Conservation (phyloP, 768 basidiomycete genomes). For the Termitomyces sp. region DNA sequence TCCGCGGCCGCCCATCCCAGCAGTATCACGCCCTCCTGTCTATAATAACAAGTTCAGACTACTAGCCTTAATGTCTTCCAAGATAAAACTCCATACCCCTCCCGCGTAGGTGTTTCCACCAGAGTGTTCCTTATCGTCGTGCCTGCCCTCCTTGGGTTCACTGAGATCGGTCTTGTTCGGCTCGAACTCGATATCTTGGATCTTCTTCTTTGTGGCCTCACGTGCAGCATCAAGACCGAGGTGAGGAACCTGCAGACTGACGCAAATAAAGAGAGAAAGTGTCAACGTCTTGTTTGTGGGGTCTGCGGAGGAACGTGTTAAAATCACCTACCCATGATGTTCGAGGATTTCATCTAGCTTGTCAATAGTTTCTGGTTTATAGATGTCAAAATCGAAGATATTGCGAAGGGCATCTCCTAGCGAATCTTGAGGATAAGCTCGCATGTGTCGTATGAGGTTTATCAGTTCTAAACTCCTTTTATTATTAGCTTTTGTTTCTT, state of each 20-base stretch:
- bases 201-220: constrained; percentile 44
- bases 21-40: constrained; percentile 63
- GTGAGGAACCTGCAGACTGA: constrained; percentile 45
- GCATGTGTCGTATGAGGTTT: constrained; percentile 59
- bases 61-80: background rate
- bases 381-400: constrained; percentile 67
- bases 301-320: background rate
- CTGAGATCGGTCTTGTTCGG: constrained; percentile 45
- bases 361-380: constrained; percentile 59
- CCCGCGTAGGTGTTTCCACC: constrained; percentile 65
- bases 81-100: constrained; percentile 36
- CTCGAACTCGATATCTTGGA: constrained; percentile 52
- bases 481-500: background rate
- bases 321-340: constrained; percentile 46
- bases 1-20: constrained; percentile 60
- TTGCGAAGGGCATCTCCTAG: constrained; percentile 57
- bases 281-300: background rate
- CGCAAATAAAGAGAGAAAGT: background rate
- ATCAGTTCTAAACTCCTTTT: constrained; percentile 43
- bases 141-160: constrained; percentile 56
- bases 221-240: constrained; percentile 55
- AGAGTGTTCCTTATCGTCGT: constrained; percentile 54
- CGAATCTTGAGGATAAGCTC: constrained; percentile 50
- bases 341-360: constrained; percentile 51
- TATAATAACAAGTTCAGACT: constrained; percentile 15